phyloP scores from a whole-genome alignment of 2,329 filamentous ascomycete genomes.

The Xylariaceae sp. region DNA sequence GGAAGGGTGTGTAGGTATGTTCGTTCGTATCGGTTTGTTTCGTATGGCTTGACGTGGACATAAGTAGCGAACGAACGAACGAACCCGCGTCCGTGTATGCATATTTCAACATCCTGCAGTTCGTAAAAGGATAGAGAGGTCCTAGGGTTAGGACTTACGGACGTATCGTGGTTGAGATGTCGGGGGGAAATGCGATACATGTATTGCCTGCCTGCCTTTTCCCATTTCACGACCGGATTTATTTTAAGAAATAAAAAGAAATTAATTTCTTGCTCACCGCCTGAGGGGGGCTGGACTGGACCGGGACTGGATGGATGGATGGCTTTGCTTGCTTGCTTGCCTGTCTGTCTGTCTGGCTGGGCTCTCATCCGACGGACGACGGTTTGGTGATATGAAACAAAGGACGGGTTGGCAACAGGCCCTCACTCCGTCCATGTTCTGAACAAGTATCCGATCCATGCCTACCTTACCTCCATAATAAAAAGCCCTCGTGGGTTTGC shows the following conservation, averaged over 20 bases:
- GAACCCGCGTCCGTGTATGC: no score
- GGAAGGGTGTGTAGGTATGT: background rate
- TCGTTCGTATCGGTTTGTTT: background rate
- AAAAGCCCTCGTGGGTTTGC: background rate
- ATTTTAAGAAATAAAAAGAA: background rate
- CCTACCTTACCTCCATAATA: background rate
- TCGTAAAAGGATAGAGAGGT: no score
- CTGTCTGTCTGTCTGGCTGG: no score
- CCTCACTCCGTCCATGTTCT: background rate
- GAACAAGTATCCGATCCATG: background rate
- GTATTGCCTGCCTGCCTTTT: no score
- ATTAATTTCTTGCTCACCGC: constrained; percentile 6
- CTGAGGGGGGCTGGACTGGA: background rate
- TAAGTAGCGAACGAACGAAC: no score
- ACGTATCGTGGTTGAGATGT: no score
- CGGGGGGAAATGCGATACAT: no score
- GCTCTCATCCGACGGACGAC: background rate
- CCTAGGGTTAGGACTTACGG: no score
- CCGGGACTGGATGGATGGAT: no score
- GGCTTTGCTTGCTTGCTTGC: no score
- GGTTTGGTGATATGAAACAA: background rate
- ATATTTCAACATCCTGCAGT: no score
- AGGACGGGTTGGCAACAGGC: background rate
- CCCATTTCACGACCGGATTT: background rate
- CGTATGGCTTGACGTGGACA: background rate